Percentiles rank a stretch among this genome's conserved stretches.
These are phyloP conservation scores for Cryptococcus sp. DNA, from an alignment of 1,284 basidiomycete species.

Conservation along the genomic window DNA sequence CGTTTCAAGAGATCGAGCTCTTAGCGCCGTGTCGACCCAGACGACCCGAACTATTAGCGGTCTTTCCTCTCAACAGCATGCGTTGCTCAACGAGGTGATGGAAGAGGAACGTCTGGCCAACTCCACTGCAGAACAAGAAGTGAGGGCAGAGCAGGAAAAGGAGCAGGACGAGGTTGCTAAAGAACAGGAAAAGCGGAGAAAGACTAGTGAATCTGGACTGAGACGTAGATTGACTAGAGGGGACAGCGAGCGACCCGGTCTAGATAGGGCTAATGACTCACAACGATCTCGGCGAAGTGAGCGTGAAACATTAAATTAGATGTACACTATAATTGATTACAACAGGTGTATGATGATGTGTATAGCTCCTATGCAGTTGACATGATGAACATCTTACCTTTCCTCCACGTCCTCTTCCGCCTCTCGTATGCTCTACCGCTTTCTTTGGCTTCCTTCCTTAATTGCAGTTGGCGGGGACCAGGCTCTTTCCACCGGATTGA, in stretches of 20 bases:
- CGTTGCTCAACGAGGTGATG: constrained; percentile 36
- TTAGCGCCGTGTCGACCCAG: constrained; percentile 16
- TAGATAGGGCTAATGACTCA: neutral
- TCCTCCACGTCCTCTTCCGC: constrained; percentile 27
- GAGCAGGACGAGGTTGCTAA: constrained; percentile 33
- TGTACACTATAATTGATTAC: neutral
- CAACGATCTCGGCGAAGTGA: neutral
- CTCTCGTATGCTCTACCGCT: constrained; percentile 38
- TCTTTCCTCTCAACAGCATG: constrained; percentile 22
- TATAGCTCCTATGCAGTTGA: constrained; percentile 4
- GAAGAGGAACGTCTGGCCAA: constrained; percentile 30
- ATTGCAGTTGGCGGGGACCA: constrained; percentile 21
- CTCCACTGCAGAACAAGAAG: constrained; percentile 17
- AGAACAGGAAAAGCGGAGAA: constrained; percentile 21
- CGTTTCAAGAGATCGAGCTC: constrained; percentile 13
- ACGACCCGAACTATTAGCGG: constrained; percentile 14
- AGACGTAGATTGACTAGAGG: constrained; percentile 2
- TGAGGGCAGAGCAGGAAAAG: constrained; percentile 16
- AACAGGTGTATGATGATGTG: neutral
- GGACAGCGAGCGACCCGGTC: constrained; percentile 7
- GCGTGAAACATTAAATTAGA: neutral
- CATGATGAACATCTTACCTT: constrained; percentile 4
- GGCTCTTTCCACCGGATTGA: constrained; percentile 38
- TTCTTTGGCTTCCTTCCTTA: constrained; percentile 33
- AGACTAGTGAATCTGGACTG: constrained; percentile 5